phyloP scores from a whole-genome alignment of 1,139 yeast genomes.

The Kurtzmaniella natalensis region DNA sequence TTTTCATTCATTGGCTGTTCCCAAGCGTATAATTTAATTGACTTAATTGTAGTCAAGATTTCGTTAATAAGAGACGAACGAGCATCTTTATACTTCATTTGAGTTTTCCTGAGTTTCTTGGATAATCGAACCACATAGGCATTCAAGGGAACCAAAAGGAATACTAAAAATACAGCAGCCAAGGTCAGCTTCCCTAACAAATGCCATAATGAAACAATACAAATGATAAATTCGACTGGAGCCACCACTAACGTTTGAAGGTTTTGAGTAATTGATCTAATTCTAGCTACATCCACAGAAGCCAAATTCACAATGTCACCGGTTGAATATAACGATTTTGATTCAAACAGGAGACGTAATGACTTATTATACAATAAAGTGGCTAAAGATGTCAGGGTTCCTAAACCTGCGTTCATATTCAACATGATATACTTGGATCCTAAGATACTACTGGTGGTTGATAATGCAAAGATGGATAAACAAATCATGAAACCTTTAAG shows the following conservation, averaged over 20 bases:
- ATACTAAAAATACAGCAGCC: slow-evolving; percentile 54
- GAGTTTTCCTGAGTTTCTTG: slow-evolving; percentile 48
- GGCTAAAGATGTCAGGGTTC: slow-evolving; percentile 48
- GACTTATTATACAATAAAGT: slow-evolving; percentile 50
- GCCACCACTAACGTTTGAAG: slow-evolving; percentile 54
- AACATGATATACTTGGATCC: slow-evolving; percentile 50
- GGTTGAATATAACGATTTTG: slow-evolving; percentile 41
- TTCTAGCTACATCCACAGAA: slow-evolving; percentile 55
- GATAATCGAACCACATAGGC: slow-evolving; percentile 44
- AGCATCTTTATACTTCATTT: slow-evolving; percentile 65
- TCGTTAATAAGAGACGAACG: slow-evolving; percentile 58
- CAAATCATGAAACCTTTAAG: slow-evolving; percentile 52
- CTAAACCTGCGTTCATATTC: slow-evolving; percentile 49
- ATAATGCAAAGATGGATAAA: slow-evolving; percentile 43
- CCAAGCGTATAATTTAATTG: slow-evolving; percentile 73
- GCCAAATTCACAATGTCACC: slow-evolving; percentile 58
- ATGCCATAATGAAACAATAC: slow-evolving; percentile 51
- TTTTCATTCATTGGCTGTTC: slow-evolving; percentile 59
- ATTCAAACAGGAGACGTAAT: slow-evolving; percentile 42
- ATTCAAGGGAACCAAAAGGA: slow-evolving; percentile 57
- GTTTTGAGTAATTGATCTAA: slow-evolving; percentile 49
- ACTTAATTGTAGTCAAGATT: slow-evolving; percentile 58
- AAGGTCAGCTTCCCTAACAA: slow-evolving; percentile 60
- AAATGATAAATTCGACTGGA: slow-evolving; percentile 53
- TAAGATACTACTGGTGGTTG: slow-evolving; percentile 42